Evolutionary conservation across 2,329 filamentous ascomycete genomes (phyloP).

Genomic region (Ceratocystis cacaofunesta): DNA sequence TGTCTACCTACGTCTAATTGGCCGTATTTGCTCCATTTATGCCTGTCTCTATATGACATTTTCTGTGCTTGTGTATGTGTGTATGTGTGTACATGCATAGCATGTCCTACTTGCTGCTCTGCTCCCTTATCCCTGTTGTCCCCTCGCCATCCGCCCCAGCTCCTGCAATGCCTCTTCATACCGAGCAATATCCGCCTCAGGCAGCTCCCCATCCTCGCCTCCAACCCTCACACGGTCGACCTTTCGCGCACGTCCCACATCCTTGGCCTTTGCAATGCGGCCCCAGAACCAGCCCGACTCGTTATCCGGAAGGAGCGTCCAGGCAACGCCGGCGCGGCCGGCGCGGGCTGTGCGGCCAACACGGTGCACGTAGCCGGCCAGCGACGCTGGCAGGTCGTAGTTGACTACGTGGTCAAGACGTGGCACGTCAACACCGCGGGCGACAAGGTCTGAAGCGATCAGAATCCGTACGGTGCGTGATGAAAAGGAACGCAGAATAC

Average conservation of each 20-base stretch:
- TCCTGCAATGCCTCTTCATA: slow-evolving; percentile 45
- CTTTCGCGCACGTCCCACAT: slow-evolving; percentile 31
- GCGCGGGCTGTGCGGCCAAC: slow-evolving; percentile 83
- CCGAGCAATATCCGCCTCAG: slow-evolving; percentile 30
- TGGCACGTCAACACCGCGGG: slow-evolving; percentile 73
- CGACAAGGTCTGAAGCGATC: slow-evolving; percentile 84
- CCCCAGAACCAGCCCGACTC: slow-evolving; percentile 91
- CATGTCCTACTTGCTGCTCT: too few species aligned
- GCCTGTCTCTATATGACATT: neutral
- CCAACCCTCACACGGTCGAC: slow-evolving; percentile 33
- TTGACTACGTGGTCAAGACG: slow-evolving; percentile 76
- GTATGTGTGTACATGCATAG: too few species aligned
- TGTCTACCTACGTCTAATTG: neutral
- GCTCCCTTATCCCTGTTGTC: neutral
- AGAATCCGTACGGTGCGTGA: slow-evolving; percentile 58
- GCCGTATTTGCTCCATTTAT: neutral
- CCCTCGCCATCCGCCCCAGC: slow-evolving; percentile 44
- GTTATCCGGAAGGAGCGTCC: slow-evolving; percentile 68
- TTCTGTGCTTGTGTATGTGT: neutral
- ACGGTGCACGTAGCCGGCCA: slow-evolving; percentile 77
- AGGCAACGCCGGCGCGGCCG: slow-evolving; percentile 59
- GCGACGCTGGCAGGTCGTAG: slow-evolving; percentile 74
- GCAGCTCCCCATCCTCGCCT: slow-evolving; percentile 28
- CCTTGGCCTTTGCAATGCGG: slow-evolving; percentile 50
- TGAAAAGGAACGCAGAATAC: slow-evolving; percentile 52